Evolutionary conservation across 73 alveolate species (phyloP), one percentile per base, ranked within the genome.

Genomic region (Symbiodinium natans): DNA sequence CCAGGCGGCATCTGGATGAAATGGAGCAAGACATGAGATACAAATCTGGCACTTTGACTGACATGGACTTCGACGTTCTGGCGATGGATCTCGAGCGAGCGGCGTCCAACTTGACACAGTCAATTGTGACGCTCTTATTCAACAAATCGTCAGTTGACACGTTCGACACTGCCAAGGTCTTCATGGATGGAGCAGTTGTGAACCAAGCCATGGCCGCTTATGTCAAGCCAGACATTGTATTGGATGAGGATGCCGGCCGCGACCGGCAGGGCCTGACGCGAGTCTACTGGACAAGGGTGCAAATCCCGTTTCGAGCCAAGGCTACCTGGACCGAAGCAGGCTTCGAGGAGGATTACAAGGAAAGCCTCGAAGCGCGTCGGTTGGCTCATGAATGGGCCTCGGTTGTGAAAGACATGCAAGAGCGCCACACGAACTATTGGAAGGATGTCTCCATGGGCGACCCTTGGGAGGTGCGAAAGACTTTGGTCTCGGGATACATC

Each of bases 31-130:
- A 74, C 43, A 31, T 74, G 84, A 74, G 43, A 6, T 74, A 74
- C 84, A 74, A 74, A n/a, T 74, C 84, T n/a, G 84, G 84, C 42
- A 74, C 84, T 43, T 74, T 74, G 84, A 23, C 31, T 9, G 84
- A 74, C 42, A 74, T 74, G 84, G 84, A 74, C 84, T 33, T 74
- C 43, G 33, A 27, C 43, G 42, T 23, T n/a, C 33, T 74, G 84
- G 42, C 31, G 7, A n/a, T 25, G 21, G 84, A 74, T 43, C 84
- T 74, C 33, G 46, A n/a, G 43, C 42, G 21, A 11, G 43, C 33
- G 15, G 41, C 84, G 43, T 74, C 84, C 41, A 74, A 74, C 43
- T 74, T 74, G 84, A 74, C 84, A 17, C 43, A 31, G 6, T 74
- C 84, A 27, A 15, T 74, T 27, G 84, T 74, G 84, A 74, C 84